These are phyloP conservation scores for Gillenia trifoliata DNA, from an alignment of 306 rosid species.

Conservation along the genomic window DNA sequence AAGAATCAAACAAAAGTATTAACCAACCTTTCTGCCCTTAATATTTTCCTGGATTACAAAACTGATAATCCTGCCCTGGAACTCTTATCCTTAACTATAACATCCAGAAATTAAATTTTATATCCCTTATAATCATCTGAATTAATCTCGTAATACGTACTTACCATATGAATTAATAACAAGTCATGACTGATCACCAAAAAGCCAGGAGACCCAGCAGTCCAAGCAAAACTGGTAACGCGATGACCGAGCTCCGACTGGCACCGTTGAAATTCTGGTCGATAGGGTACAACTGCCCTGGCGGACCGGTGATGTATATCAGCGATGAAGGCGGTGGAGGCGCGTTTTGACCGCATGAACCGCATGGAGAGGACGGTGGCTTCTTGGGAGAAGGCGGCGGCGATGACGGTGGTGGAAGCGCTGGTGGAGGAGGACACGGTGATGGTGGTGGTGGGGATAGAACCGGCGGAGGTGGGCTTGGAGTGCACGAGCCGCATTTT, in stretches of 20 bases:
- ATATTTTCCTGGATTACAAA: neutral
- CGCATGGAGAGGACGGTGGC: constrained; percentile 22
- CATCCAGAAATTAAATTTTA: neutral
- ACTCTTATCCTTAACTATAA: neutral
- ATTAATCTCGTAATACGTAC: neutral
- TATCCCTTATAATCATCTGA: constrained; percentile 1
- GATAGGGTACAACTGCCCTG: constrained; percentile 35
- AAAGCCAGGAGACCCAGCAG: constrained; percentile 20
- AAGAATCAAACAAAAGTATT: neutral
- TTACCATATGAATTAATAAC: neutral
- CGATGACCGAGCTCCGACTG: neutral
- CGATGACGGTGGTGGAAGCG: constrained; percentile 9
- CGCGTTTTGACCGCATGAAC: too few species aligned
- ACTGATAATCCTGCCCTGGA: neutral
- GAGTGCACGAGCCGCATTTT: constrained; percentile 27
- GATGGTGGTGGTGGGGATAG: neutral
- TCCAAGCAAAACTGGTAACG: constrained; percentile 11
- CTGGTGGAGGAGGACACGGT: constrained; percentile 1
- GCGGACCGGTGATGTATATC: constrained; percentile 42
- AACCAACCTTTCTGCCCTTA: neutral
- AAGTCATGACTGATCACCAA: neutral
- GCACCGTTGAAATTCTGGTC: constrained; percentile 21
- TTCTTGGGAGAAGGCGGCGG: constrained; percentile 20
- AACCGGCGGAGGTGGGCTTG: constrained; percentile 11
- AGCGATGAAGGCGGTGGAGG: constrained; percentile 28